Evolutionary conservation across 306 rosid species (phyloP), one percentile per base, ranked within the genome.

Genomic region (Ormosia semicastrata): DNA sequence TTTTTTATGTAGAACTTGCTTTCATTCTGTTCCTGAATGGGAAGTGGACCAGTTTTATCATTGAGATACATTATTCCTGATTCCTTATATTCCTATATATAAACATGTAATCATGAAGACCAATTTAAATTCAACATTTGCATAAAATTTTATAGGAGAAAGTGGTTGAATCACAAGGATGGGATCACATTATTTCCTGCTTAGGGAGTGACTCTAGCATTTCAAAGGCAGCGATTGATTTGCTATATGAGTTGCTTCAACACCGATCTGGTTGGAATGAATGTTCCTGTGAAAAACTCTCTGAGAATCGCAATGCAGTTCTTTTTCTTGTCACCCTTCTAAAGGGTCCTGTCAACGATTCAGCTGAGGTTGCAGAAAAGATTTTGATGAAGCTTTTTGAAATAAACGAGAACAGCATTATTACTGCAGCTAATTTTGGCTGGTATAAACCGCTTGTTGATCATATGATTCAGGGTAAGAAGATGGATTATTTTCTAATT

Each of bases 381-480:
- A 91, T 93, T 67, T 83, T 93, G 91, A 53, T 65, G 88, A 86
- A 87, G 71, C 86, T 93, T 83, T 88, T 87, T 67, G 88, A 87
- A 75, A 87, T 89, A 71, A 89, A 91, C 14, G 93, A 90, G 85
- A 85, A 73, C 50, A 85, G 67, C 76, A 89, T 91, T 72, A 66
- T 78, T 44, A 30, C 46, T 59, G 94, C 97, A 34, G 97, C 98
- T 52, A 86, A 63, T 66, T 80, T 88, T 82, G 97, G 94, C 80
- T 93, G 97, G 94, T 90, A 86, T 83, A 89, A 83, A 78, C 98
- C 98, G 17, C 93, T 93, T 41, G 84, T 87, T 44, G 86, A 89
- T 81, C 89, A 73, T 49, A 83, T 93, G 71, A 76, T 86, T 80
- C 83, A 39, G 78, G 97, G 98, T 93, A 90, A 59, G 77, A 67